These are phyloP conservation scores for Tylopilus sp. DNA, from an alignment of 768 basidiomycete species.

Conservation along the genomic window DNA sequence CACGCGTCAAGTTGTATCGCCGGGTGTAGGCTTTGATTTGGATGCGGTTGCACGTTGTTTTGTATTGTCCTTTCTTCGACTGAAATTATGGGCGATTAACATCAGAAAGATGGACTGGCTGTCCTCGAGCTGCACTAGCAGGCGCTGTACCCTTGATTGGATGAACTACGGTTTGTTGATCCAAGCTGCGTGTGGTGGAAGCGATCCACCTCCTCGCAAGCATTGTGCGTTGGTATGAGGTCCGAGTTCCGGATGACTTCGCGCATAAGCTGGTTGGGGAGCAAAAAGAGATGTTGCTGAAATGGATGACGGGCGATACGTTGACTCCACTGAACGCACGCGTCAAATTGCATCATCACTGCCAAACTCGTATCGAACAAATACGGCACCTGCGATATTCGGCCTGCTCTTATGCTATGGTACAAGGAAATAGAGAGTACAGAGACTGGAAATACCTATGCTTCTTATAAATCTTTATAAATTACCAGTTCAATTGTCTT, in stretches of 20 bases:
- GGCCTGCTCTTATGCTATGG: background rate
- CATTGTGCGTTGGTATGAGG: slow-evolving; percentile 39
- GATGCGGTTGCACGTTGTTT: too few species aligned
- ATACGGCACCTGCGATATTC: background rate
- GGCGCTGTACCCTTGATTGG: too few species aligned
- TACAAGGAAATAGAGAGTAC: background rate
- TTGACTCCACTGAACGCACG: slow-evolving; percentile 31
- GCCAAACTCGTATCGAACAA: background rate
- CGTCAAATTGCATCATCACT: slow-evolving; percentile 21
- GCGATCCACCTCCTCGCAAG: slow-evolving; percentile 45
- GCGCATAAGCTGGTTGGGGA: slow-evolving; percentile 24
- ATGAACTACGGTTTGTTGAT: too few species aligned
- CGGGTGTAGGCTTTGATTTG: too few species aligned
- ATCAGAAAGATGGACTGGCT: too few species aligned
- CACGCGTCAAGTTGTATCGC: slow-evolving; percentile 22
- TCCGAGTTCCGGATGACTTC: slow-evolving; percentile 39
- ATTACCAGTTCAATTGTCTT: background rate
- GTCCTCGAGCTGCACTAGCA: too few species aligned
- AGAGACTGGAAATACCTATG: background rate
- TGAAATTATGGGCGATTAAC: too few species aligned
- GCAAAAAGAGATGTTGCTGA: slow-evolving; percentile 33
- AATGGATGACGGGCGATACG: slow-evolving; percentile 38
- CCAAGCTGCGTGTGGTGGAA: too few species aligned
- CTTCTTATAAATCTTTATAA: background rate
- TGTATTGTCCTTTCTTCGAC: too few species aligned